phyloP scores from a whole-genome alignment of 2,329 filamentous ascomycete species.

The Pseudogymnoascus sp. region DNA sequence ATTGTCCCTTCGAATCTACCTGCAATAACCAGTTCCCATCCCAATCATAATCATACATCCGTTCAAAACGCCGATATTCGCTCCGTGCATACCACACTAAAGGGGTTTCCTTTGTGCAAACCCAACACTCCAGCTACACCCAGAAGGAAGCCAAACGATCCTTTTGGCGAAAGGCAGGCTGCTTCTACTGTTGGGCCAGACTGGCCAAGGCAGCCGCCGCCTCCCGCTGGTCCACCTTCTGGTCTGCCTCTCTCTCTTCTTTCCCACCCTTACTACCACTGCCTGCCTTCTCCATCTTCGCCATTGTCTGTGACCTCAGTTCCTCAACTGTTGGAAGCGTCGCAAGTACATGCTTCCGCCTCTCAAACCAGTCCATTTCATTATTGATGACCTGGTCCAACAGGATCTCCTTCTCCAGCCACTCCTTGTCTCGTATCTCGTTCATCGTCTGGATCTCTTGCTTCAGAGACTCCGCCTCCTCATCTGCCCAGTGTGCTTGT shows the following conservation, averaged over 20 bases:
- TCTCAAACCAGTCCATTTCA: conserved; percentile 60
- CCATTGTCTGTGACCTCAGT: conserved; percentile 1
- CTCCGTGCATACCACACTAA: neutral
- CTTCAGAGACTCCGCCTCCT: conserved; percentile 57
- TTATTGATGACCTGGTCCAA: conserved; percentile 64
- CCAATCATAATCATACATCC: neutral
- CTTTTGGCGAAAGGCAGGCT: neutral
- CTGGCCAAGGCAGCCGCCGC: conserved; percentile 5
- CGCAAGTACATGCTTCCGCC: conserved; percentile 49
- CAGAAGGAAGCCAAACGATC: neutral
- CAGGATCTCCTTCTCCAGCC: conserved; percentile 72
- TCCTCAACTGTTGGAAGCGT: conserved; percentile 26
- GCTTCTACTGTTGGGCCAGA: neutral
- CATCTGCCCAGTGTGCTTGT: conserved; percentile 66
- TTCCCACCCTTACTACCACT: neutral
- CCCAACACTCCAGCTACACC: neutral
- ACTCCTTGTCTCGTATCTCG: conserved; percentile 61
- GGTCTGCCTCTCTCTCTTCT: neutral
- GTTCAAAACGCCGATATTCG: neutral
- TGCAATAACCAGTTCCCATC: neutral
- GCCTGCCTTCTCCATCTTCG: neutral
- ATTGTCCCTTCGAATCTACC: neutral
- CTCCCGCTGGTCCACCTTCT: neutral
- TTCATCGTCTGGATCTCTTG: conserved; percentile 62
- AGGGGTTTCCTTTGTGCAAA: neutral